These are phyloP conservation scores for Populus trichocarpa DNA, from an alignment of 441 rosid genomes.

Conservation along the genomic window DNA sequence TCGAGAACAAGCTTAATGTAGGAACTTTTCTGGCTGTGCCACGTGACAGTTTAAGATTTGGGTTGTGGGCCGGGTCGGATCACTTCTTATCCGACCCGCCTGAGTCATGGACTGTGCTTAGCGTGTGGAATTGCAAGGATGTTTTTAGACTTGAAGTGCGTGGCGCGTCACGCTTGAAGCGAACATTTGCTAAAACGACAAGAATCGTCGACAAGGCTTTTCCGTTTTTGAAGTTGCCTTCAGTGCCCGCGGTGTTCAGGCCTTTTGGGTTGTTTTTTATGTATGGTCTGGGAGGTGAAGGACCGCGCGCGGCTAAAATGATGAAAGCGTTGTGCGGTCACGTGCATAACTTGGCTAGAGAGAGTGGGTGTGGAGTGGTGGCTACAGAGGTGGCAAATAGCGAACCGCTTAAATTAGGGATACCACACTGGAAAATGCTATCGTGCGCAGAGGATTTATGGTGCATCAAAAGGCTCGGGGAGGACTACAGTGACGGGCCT, in stretches of 20 bases:
- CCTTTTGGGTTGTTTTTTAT: constrained; percentile 75
- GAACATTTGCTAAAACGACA: constrained; percentile 58
- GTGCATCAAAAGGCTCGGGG: constrained; percentile 89
- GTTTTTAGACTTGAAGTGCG: constrained; percentile 68
- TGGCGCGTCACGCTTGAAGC: constrained; percentile 59
- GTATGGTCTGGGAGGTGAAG: constrained; percentile 91
- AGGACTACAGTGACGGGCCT: constrained; percentile 75
- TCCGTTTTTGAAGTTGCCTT: constrained; percentile 78
- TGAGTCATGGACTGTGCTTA: constrained; percentile 84
- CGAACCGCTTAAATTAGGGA: constrained; percentile 70
- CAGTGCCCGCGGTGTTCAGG: constrained; percentile 74
- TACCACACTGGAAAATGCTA: constrained; percentile 94
- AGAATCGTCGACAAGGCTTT: constrained; percentile 60
- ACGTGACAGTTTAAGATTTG: constrained; percentile 55
- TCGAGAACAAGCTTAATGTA: constrained; percentile 59
- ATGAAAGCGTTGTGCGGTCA: constrained; percentile 55
- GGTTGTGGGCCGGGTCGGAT: constrained; percentile 70
- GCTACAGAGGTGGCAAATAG: constrained; percentile 71
- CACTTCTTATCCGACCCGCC: constrained; percentile 62
- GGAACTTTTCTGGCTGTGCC: constrained; percentile 93
- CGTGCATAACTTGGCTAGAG: constrained; percentile 80
- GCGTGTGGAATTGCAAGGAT: constrained; percentile 87
- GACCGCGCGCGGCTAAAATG: constrained; percentile 62
- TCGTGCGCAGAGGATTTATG: constrained; percentile 83
- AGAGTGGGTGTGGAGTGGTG: constrained; percentile 62